These are phyloP conservation scores for Metschnikowia similis DNA, from an alignment of 805 yeast species.

Conservation along the genomic window DNA sequence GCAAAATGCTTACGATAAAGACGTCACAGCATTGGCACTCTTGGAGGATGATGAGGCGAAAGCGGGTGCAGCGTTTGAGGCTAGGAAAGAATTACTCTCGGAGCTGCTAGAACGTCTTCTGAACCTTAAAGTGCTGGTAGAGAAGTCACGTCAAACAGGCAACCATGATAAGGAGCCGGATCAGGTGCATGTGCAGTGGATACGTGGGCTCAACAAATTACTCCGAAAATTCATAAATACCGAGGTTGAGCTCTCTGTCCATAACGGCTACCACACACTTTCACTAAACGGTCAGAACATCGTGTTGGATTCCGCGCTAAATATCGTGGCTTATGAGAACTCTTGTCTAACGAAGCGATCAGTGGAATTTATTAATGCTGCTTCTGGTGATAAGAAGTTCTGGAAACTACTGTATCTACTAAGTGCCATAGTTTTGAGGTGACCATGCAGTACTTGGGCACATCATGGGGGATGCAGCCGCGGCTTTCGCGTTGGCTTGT, in stretches of 20 bases:
- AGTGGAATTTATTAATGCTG: slow-evolving; percentile 7
- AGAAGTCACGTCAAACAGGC: neutral
- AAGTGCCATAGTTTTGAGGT: slow-evolving; percentile 2
- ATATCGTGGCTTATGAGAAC: slow-evolving; percentile 3
- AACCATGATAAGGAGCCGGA: slow-evolving; percentile 9
- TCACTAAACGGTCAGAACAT: neutral
- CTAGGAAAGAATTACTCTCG: neutral
- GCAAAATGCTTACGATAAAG: slow-evolving; percentile 9
- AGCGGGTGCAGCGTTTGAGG: slow-evolving; percentile 2
- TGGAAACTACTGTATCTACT: slow-evolving; percentile 13
- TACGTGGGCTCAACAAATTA: slow-evolving; percentile 12
- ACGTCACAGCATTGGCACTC: slow-evolving; percentile 2
- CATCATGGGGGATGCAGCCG: neutral
- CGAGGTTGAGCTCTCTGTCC: slow-evolving; percentile 2
- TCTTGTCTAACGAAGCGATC: neutral
- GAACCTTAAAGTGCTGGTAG: slow-evolving; percentile 1
- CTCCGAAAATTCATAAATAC: slow-evolving; percentile 8
- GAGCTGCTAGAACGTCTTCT: slow-evolving; percentile 7
- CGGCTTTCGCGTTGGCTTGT: slow-evolving; percentile 1
- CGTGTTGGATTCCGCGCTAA: slow-evolving; percentile 7
- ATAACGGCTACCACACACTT: slow-evolving; percentile 1
- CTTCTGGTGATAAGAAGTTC: slow-evolving; percentile 5
- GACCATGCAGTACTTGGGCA: neutral
- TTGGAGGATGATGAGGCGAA: slow-evolving; percentile 3
- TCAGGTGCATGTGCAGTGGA: slow-evolving; percentile 16